Evolutionary conservation across 257 asterid species (phyloP).

Genomic region (Handroanthus guayacan): DNA sequence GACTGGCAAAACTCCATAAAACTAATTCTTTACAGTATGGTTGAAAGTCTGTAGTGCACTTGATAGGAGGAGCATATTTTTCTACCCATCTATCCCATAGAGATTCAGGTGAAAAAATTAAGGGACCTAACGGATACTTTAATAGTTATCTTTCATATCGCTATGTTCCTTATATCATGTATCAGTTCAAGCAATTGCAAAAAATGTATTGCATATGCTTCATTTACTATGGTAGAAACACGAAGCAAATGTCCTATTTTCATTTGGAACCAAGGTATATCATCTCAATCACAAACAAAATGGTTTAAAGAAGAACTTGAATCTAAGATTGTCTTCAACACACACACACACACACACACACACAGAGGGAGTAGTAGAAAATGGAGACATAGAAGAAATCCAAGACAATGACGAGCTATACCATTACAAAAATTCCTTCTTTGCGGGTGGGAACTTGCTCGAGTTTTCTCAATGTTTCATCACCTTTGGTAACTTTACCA

Average conservation of each 20-base stretch:
- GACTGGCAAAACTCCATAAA: not conserved
- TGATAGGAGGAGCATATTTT: conserved; percentile 19
- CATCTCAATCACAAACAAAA: conserved; percentile 13
- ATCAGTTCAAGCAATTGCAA: conserved; percentile 9
- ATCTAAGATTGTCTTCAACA: not conserved
- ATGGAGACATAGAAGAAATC: not conserved
- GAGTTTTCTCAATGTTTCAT: conserved; percentile 84
- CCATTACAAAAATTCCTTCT: conserved; percentile 98
- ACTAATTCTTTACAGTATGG: not conserved
- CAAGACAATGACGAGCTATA: conserved; percentile 37
- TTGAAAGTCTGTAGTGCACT: not conserved
- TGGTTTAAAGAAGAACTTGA: conserved; percentile 6
- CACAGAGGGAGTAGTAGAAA: conserved; percentile 6
- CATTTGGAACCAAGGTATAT: not conserved
- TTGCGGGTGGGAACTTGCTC: conserved; percentile 88
- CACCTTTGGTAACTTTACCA: conserved; percentile 95
- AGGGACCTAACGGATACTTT: not conserved
- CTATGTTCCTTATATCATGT: not conserved
- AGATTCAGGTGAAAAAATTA: conserved; percentile 2
- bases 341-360: not conserved
- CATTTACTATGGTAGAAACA: not conserved
- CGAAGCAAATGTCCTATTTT: not conserved
- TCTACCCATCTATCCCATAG: not conserved
- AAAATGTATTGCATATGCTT: not conserved
- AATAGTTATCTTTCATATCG: not conserved